Evolutionary conservation across 495 filamentous ascomycete genomes (phyloP), one percentile per base, ranked within the genome.

Genomic region (Penicillium argentinense): DNA sequence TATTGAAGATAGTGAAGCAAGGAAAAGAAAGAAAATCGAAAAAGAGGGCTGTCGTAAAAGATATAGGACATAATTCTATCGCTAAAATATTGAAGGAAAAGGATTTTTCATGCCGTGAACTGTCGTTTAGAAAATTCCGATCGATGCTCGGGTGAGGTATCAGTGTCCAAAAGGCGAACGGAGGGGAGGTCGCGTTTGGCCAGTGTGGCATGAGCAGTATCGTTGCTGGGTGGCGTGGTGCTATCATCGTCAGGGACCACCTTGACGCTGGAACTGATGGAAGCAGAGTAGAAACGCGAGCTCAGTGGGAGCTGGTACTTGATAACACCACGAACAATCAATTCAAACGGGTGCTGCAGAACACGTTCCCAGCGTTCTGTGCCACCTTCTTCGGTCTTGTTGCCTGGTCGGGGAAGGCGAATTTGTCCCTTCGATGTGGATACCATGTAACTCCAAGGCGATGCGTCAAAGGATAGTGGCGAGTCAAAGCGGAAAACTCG

Each of bases 331-430:
- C 91, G 82, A 22, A 97, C 82, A 47, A 96, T 89, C 41, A 98
- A 73, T 45, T 95, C 88, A 51, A 97, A 98, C 24, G 91, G 87
- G 68, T 97, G 84, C 56, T 91, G 77, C 21, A 97, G 68, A 21
- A 97, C 90, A 33, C 81, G 78, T 63, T 97, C 91, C 93, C 93
- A 98, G 42, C 92, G 81, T 63, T 89, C 88, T 0, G 82, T 86
- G 13, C 93, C 93, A 18, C 88, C 86, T 41, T 85, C 80, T 56
- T 88, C 85, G 0, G 95, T 98, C 47, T 83, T 83, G 61, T 97
- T 98, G 9, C 93, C 95, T 0, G 93, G 93, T 27, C 84, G 82
- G 11, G 75, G 62, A 7, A 98, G 72, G 6, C 91, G 84, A 4
- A 97, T 77, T 57, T 93, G 88, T 24, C 92, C 93, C 7, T 84